Conservation (phyloP, 768 basidiomycete genomes). For the Vararia minispora region DNA sequence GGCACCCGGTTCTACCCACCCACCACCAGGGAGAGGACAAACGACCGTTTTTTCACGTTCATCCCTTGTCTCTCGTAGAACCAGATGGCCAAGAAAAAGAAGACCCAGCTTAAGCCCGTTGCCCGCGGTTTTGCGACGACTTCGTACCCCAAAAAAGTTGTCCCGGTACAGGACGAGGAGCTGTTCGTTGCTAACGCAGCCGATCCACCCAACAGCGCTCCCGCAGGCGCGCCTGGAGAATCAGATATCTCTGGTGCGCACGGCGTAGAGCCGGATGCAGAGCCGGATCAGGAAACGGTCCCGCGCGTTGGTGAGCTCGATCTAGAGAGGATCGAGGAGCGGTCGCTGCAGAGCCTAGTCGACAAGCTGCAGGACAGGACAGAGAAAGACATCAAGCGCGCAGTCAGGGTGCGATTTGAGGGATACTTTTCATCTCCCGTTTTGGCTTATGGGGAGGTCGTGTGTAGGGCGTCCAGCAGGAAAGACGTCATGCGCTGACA, state of each 20-base stretch:
- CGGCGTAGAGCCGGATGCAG: background rate
- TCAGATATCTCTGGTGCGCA: slow-evolving; percentile 3
- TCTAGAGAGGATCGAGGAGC: slow-evolving; percentile 36
- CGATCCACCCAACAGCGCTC: too few relatives aligned
- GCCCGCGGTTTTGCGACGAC: slow-evolving; percentile 73
- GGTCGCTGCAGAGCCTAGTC: slow-evolving; percentile 56
- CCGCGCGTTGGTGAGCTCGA: slow-evolving; percentile 20
- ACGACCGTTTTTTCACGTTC: background rate
- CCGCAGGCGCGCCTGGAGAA: slow-evolving; percentile 15
- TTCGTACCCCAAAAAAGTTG: slow-evolving; percentile 69
- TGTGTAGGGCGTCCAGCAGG: slow-evolving; percentile 68
- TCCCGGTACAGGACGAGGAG: slow-evolving; percentile 20
- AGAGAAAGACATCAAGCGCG: slow-evolving; percentile 70
- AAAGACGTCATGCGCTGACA: slow-evolving; percentile 59
- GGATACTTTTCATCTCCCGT: background rate
- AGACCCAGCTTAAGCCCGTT: slow-evolving; percentile 65
- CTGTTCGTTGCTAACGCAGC: too few relatives aligned
- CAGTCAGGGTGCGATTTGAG: slow-evolving; percentile 48
- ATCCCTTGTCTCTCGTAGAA: background rate
- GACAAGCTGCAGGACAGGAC: slow-evolving; percentile 81
- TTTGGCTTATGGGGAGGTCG: background rate
- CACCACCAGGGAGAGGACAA: too few relatives aligned
- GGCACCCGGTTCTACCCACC: too few relatives aligned
- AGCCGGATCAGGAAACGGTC: background rate
- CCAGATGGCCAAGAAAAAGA: slow-evolving; percentile 76